These are phyloP conservation scores for Desmodesmus armatus DNA, from an alignment of 139 green algal species.

Conservation along the genomic window DNA sequence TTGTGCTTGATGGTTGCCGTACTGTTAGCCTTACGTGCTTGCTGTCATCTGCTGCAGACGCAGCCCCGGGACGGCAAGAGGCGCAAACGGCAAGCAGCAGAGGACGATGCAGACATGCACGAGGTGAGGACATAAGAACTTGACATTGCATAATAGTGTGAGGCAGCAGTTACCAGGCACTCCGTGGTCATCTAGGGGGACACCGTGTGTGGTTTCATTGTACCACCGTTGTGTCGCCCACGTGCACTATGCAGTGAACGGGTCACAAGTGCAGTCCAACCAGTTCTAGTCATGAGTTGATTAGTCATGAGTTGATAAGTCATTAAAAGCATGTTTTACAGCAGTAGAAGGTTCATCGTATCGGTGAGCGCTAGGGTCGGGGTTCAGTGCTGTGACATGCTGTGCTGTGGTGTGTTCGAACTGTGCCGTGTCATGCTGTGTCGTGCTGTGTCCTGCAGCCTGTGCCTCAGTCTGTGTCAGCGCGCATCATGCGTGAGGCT, in stretches of 20 bases:
- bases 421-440: neutral
- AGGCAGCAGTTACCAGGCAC: neutral
- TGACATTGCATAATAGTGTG: neutral
- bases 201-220: too few relatives aligned
- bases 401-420: too few relatives aligned
- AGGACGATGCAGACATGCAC: slow-evolving; percentile 48
- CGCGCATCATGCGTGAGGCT: slow-evolving; percentile 85
- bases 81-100: slow-evolving; percentile 46
- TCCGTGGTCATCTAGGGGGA: neutral
- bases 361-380: neutral
- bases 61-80: slow-evolving; percentile 63
- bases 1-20: too few relatives aligned
- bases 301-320: too few relatives aligned
- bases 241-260: too few relatives aligned
- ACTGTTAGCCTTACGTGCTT: neutral
- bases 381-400: neutral
- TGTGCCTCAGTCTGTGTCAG: slow-evolving; percentile 68
- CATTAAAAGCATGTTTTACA: too few relatives aligned
- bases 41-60: slow-evolving; percentile 54
- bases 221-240: too few relatives aligned
- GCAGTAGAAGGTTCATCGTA: too few relatives aligned
- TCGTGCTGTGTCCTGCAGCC: slow-evolving; percentile 38
- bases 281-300: too few relatives aligned
- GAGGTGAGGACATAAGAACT: too few relatives aligned
- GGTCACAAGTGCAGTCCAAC: too few relatives aligned